These are phyloP conservation scores for Wickerhamomyces bisporus DNA, from an alignment of 805 yeast species.

Conservation along the genomic window DNA sequence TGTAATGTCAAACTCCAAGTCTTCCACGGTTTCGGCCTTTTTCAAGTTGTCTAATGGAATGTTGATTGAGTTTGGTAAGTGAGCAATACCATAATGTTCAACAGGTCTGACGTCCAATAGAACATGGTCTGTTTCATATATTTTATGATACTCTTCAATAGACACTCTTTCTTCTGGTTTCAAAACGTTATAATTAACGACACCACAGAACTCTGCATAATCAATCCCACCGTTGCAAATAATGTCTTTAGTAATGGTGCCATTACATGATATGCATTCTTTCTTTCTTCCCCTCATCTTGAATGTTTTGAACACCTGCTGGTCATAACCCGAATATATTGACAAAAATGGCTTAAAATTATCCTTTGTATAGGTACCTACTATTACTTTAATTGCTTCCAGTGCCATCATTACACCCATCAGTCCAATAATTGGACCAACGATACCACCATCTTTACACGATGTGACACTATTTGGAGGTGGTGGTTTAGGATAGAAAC, in stretches of 20 bases:
- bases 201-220: slow-evolving; percentile 77
- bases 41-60: slow-evolving; percentile 54
- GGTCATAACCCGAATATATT: slow-evolving; percentile 62
- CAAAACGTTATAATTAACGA: slow-evolving; percentile 40
- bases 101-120: slow-evolving; percentile 76
- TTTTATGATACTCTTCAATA: slow-evolving; percentile 30
- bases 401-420: slow-evolving; percentile 87
- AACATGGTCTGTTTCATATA: slow-evolving; percentile 19
- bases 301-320: slow-evolving; percentile 63
- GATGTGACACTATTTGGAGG: slow-evolving; percentile 75
- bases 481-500: slow-evolving; percentile 90
- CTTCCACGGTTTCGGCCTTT: slow-evolving; percentile 22
- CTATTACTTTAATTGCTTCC: slow-evolving; percentile 73
- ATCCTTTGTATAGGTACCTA: slow-evolving; percentile 45
- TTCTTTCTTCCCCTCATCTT: slow-evolving; percentile 68
- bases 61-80: slow-evolving; percentile 54
- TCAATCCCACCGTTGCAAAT: slow-evolving; percentile 47
- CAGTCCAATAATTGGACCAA: slow-evolving; percentile 94
- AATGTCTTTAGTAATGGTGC: slow-evolving; percentile 40
- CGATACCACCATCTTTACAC: slow-evolving; percentile 89
- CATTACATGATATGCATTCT: slow-evolving; percentile 58
- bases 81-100: slow-evolving; percentile 68
- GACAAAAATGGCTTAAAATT: slow-evolving; percentile 65
- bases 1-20: slow-evolving; percentile 25
- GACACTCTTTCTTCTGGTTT: slow-evolving; percentile 41